These are phyloP conservation scores for Talaromyces adpressus DNA, from an alignment of 495 filamentous ascomycete genomes.

Conservation along the genomic window DNA sequence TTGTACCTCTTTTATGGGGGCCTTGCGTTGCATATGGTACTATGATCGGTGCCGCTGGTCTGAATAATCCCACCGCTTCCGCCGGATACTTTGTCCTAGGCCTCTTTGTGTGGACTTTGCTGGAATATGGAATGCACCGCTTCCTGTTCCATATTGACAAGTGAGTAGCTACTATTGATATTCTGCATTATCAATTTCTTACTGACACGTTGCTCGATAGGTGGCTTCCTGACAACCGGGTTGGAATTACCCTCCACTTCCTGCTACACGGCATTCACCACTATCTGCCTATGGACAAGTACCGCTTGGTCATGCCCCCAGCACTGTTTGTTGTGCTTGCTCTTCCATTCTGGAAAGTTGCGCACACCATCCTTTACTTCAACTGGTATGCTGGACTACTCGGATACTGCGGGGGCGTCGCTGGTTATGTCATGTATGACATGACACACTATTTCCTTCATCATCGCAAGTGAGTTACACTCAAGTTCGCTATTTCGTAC, in stretches of 20 bases:
- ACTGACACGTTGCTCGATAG: conserved; percentile 28
- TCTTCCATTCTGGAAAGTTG: conserved; percentile 86
- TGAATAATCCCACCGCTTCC: conserved; percentile 35
- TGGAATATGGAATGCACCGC: conserved; percentile 87
- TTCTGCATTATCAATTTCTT: neutral
- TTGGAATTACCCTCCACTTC: conserved; percentile 86
- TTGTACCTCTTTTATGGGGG: conserved; percentile 81
- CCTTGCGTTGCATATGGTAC: conserved; percentile 71
- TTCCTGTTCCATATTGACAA: conserved; percentile 91
- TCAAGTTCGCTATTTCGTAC: neutral
- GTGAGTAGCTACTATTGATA: conserved; percentile 41
- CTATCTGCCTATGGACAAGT: conserved; percentile 97
- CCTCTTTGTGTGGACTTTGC: conserved; percentile 73
- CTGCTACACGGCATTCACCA: conserved; percentile 96
- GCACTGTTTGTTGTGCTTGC: conserved; percentile 81
- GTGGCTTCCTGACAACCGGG: conserved; percentile 86
- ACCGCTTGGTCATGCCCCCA: conserved; percentile 95
- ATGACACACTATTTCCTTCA: conserved; percentile 99
- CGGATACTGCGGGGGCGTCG: conserved; percentile 84
- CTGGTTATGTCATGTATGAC: conserved; percentile 95
- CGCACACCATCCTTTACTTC: conserved; percentile 75
- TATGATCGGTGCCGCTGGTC: conserved; percentile 54
- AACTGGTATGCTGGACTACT: conserved; percentile 74
- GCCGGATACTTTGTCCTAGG: conserved; percentile 57
- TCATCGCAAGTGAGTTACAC: conserved; percentile 67